Conservation (phyloP, 148 eudicot genomes). For the Polygonum aviculare region DNA sequence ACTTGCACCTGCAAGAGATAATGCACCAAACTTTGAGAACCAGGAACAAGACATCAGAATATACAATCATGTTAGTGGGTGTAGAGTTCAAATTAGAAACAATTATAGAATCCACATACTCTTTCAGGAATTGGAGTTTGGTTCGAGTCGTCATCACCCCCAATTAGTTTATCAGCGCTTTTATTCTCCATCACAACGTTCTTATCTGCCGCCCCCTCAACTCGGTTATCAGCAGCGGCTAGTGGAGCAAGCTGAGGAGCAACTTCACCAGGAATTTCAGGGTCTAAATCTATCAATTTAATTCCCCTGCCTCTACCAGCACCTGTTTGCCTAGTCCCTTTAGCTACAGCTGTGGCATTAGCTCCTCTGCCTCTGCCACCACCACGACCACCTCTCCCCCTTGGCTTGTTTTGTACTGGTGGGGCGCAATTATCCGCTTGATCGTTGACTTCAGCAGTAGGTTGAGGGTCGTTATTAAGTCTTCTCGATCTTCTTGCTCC, state of each 20-base stretch:
- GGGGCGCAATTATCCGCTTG: slow-evolving; percentile 47
- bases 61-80: no score
- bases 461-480: slow-evolving; percentile 77
- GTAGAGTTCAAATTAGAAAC: background rate
- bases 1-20: slow-evolving; percentile 69
- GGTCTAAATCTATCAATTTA: slow-evolving; percentile 77
- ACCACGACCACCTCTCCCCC: slow-evolving; percentile 68
- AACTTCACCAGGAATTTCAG: slow-evolving; percentile 59
- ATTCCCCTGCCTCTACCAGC: slow-evolving; percentile 85
- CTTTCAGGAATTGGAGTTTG: slow-evolving; percentile 82
- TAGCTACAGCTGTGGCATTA: slow-evolving; percentile 60
- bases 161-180: slow-evolving; percentile 62
- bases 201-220: slow-evolving; percentile 57
- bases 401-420: slow-evolving; percentile 59
- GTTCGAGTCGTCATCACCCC: slow-evolving; percentile 69
- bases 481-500: slow-evolving; percentile 97
- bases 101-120: slow-evolving; percentile 29
- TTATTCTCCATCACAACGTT: slow-evolving; percentile 76
- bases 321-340: slow-evolving; percentile 55
- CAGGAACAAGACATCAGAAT: background rate
- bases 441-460: slow-evolving; percentile 57
- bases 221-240: slow-evolving; percentile 46
- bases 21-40: background rate
- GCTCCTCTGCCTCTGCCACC: slow-evolving; percentile 89
- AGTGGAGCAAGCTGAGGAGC: slow-evolving; percentile 28